These are phyloP conservation scores for Athelia sp. DNA, from an alignment of 1,284 basidiomycete species.

Conservation along the genomic window DNA sequence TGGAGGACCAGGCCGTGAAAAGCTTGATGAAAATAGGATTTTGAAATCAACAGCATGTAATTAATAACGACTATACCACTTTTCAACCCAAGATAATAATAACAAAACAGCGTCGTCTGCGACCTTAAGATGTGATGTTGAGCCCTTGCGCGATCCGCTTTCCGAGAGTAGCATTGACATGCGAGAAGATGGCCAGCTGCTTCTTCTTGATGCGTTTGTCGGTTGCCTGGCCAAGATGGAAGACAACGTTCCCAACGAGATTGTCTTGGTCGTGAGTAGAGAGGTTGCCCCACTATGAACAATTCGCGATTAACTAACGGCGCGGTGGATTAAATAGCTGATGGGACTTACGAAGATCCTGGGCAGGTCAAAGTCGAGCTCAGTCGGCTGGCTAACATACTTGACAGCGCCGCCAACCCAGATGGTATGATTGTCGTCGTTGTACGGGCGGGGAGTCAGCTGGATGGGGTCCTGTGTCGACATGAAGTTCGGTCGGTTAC, in stretches of 20 bases:
- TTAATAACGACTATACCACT: too few relatives aligned
- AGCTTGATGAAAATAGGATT: too few relatives aligned
- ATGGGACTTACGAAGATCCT: conserved; percentile 14
- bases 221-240: conserved; percentile 12
- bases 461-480: conserved; percentile 15
- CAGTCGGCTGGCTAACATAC: conserved; percentile 16
- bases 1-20: too few relatives aligned
- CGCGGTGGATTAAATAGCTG: neutral
- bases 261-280: conserved; percentile 14
- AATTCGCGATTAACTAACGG: neutral
- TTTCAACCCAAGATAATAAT: too few relatives aligned
- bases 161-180: conserved; percentile 18
- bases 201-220: conserved; percentile 9
- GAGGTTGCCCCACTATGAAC: conserved; percentile 14
- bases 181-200: conserved; percentile 15
- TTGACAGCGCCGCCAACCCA: conserved; percentile 18
- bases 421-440: conserved; percentile 18
- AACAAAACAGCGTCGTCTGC: too few relatives aligned
- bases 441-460: conserved; percentile 13
- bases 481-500: conserved; percentile 17
- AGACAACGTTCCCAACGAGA: conserved; percentile 13
- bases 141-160: conserved; percentile 15
- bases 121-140: conserved; percentile 6
- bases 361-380: conserved; percentile 19
- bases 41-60: too few relatives aligned